These are phyloP conservation scores for Ochetophila trinervis DNA, from an alignment of 306 rosid species.

Conservation along the genomic window DNA sequence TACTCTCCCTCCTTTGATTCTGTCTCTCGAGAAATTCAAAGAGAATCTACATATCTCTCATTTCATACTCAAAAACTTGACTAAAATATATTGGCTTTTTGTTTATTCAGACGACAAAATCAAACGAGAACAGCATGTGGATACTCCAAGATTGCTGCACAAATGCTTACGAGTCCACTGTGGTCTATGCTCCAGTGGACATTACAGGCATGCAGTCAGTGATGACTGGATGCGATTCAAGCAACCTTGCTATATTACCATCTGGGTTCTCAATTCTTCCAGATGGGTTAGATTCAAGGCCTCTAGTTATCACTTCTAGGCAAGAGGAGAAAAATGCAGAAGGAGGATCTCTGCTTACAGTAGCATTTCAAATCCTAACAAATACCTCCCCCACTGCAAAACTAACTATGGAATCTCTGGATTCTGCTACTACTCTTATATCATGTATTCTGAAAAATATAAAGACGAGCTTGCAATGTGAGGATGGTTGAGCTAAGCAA, in stretches of 20 bases:
- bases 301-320: conserved; percentile 67
- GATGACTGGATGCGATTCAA: conserved; percentile 86
- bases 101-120: conserved; percentile 52
- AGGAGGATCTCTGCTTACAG: conserved; percentile 83
- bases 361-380: conserved; percentile 76
- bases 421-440: conserved; percentile 67
- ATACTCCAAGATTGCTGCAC: conserved; percentile 87
- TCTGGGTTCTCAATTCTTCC: conserved; percentile 90
- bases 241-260: conserved; percentile 80
- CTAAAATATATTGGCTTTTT: conserved; percentile 12
- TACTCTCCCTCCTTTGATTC: not conserved
- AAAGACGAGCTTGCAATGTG: conserved; percentile 82
- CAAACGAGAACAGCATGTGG: conserved; percentile 81
- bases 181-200: conserved; percentile 84
- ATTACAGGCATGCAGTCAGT: conserved; percentile 73
- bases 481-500: conserved; percentile 53
- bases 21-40: not conserved
- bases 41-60: not conserved
- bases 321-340: conserved; percentile 63
- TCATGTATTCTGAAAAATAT: conserved; percentile 79
- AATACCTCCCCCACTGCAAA: conserved; percentile 80
- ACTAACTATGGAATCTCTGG: conserved; percentile 76
- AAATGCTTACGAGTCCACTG: conserved; percentile 79
- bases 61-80: conserved; percentile 5
- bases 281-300: conserved; percentile 78